phyloP scores from a whole-genome alignment of 2,329 filamentous ascomycete species.

The Rhynchosporium secalis region DNA sequence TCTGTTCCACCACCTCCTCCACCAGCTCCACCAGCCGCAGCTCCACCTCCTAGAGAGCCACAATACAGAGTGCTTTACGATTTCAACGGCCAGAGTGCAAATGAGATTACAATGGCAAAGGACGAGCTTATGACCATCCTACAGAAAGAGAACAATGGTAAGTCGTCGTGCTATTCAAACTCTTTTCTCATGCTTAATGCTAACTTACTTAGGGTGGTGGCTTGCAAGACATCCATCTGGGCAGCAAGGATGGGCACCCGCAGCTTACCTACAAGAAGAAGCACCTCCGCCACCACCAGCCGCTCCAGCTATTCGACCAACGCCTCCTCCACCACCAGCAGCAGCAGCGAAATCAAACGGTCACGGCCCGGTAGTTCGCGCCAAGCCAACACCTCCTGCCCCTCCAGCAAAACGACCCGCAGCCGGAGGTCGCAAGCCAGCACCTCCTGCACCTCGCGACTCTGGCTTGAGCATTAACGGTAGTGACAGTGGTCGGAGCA shows the following conservation, averaged over 20 bases:
- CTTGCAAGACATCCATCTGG: slow-evolving; percentile 70
- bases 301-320: slow-evolving; percentile 43
- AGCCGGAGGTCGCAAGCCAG: slow-evolving; percentile 67
- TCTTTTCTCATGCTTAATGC: slow-evolving; percentile 24
- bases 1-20: slow-evolving; percentile 59
- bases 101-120: slow-evolving; percentile 78
- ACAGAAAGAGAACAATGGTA: slow-evolving; percentile 95
- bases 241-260: slow-evolving; percentile 94
- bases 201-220: slow-evolving; percentile 79
- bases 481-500: slow-evolving; percentile 64
- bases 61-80: slow-evolving; percentile 92
- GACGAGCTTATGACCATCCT: slow-evolving; percentile 85
- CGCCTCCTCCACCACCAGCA: slow-evolving; percentile 65
- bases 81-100: slow-evolving; percentile 79
- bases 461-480: slow-evolving; percentile 58
- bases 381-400: slow-evolving; percentile 40
- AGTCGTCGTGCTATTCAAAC: slow-evolving; percentile 38
- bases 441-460: slow-evolving; percentile 68
- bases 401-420: slow-evolving; percentile 75
- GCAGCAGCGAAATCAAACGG: slow-evolving; percentile 40
- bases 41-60: slow-evolving; percentile 65
- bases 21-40: slow-evolving; percentile 65
- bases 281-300: slow-evolving; percentile 60
- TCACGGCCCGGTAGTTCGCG: slow-evolving; percentile 42
- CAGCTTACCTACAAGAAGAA: slow-evolving; percentile 90